Conservation (phyloP, 192 early-diverging fungal genomes). For the Linnemannia zychae region DNA sequence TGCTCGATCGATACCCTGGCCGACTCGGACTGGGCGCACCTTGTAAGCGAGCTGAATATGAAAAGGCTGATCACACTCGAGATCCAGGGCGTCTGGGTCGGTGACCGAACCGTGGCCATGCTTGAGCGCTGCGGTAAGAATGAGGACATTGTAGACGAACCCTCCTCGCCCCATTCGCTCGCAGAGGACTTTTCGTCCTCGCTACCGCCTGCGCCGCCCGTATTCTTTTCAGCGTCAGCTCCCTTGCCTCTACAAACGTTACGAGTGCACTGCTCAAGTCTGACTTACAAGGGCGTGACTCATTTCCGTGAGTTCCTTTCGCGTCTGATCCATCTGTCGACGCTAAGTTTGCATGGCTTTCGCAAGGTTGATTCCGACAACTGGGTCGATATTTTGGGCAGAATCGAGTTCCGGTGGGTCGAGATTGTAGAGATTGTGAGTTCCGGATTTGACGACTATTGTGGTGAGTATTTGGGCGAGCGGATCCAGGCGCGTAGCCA, state of each 20-base stretch:
- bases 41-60: conserved; percentile 26
- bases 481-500: conserved; percentile 28
- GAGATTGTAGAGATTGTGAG: conserved; percentile 49
- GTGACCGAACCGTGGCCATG: conserved; percentile 32
- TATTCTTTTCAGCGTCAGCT: conserved; percentile 23
- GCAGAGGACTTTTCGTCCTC: neutral
- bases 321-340: conserved; percentile 36
- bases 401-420: conserved; percentile 39
- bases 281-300: conserved; percentile 17
- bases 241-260: conserved; percentile 31
- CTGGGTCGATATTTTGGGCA: conserved; percentile 34
- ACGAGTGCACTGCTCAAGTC: conserved; percentile 21
- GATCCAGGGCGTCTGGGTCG: conserved; percentile 35
- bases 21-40: conserved; percentile 36
- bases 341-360: conserved; percentile 42
- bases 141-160: neutral
- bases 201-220: conserved; percentile 16
- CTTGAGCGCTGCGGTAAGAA: neutral
- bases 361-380: conserved; percentile 28
- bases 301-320: conserved; percentile 34
- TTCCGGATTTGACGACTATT: conserved; percentile 29
- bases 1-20: conserved; percentile 38
- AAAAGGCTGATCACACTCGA: conserved; percentile 31
- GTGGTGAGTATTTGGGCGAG: conserved; percentile 37
- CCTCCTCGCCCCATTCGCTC: conserved; percentile 16